phyloP scores from a whole-genome alignment of 805 yeast species.

The Wickerhamiella hasegawae region DNA sequence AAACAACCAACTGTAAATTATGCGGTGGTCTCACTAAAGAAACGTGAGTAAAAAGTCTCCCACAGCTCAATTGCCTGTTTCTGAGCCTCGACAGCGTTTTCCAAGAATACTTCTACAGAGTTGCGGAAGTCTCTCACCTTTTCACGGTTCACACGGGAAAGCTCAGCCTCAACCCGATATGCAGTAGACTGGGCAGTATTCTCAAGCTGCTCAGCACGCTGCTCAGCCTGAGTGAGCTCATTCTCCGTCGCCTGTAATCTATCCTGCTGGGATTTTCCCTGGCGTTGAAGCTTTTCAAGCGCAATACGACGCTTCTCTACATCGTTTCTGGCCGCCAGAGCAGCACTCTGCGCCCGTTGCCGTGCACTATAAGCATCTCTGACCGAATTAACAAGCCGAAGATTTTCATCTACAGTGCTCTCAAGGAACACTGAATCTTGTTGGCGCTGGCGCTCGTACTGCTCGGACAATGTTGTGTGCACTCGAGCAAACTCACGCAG shows the following conservation, averaged over 20 bases:
- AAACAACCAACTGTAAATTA: too few species aligned
- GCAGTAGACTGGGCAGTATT: conserved; percentile 48
- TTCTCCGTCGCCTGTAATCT: conserved; percentile 39
- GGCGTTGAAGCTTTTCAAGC: conserved; percentile 30
- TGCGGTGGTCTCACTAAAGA: conserved; percentile 7
- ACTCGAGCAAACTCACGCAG: conserved; percentile 56
- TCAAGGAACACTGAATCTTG: conserved; percentile 82
- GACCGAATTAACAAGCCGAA: conserved; percentile 59
- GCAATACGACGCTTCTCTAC: conserved; percentile 30
- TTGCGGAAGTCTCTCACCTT: conserved; percentile 74
- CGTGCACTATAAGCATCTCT: conserved; percentile 62
- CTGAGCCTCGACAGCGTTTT: conserved; percentile 80
- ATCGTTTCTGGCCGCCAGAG: conserved; percentile 32
- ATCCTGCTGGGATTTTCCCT: conserved; percentile 43
- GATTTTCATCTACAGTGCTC: conserved; percentile 74
- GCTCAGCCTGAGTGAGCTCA: conserved; percentile 43
- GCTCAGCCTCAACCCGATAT: conserved; percentile 48
- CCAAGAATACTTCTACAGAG: conserved; percentile 78
- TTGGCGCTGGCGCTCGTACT: conserved; percentile 59
- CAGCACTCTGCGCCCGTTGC: conserved; percentile 34
- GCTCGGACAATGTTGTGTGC: conserved; percentile 53
- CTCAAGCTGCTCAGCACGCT: conserved; percentile 36
- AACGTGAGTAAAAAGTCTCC: conserved; percentile 39
- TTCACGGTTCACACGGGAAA: conserved; percentile 53
- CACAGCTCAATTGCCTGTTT: conserved; percentile 48